Percentiles rank a stretch among this genome's conserved stretches.
These are phyloP conservation scores for Hyphopichia buzzinii DNA, from an alignment of 1,139 yeast species.

Conservation along the genomic window DNA sequence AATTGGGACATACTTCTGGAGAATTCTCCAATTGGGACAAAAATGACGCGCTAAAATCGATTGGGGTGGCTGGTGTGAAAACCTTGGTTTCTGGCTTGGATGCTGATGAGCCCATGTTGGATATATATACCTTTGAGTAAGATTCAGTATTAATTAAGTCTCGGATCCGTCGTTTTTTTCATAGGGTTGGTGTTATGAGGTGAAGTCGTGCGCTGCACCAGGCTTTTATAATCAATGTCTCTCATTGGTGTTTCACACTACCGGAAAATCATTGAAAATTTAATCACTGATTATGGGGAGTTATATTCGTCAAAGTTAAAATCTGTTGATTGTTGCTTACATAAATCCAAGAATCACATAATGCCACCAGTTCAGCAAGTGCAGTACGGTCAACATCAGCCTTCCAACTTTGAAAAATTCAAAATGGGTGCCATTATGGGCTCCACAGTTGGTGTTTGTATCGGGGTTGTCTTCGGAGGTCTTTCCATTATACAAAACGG, in stretches of 20 bases:
- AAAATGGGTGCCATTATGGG: slow-evolving; percentile 99
- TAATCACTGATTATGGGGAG: background rate
- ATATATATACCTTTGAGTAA: slow-evolving; percentile 1
- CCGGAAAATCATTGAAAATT: slow-evolving; percentile 1
- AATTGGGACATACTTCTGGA: slow-evolving; percentile 58
- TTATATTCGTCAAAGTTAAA: too few relatives aligned
- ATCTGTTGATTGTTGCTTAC: too few relatives aligned
- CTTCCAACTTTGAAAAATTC: slow-evolving; percentile 90
- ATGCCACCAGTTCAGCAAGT: slow-evolving; percentile 89
- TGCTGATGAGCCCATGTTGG: slow-evolving; percentile 51
- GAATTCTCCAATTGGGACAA: slow-evolving; percentile 70
- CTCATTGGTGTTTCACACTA: slow-evolving; percentile 1
- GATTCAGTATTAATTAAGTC: background rate
- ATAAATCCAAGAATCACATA: too few relatives aligned
- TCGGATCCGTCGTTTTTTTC: background rate
- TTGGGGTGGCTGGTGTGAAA: slow-evolving; percentile 69
- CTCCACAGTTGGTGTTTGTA: slow-evolving; percentile 90
- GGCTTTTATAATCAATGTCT: too few relatives aligned
- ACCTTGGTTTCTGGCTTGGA: slow-evolving; percentile 66
- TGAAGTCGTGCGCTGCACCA: background rate
- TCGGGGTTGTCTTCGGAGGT: slow-evolving; percentile 93
- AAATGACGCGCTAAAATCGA: slow-evolving; percentile 69
- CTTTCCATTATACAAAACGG: slow-evolving; percentile 89
- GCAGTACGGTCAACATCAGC: slow-evolving; percentile 72
- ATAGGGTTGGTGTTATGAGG: too few relatives aligned